phyloP scores from a whole-genome alignment of 2,329 filamentous ascomycete species.

The Colletotrichum plurivorum region DNA sequence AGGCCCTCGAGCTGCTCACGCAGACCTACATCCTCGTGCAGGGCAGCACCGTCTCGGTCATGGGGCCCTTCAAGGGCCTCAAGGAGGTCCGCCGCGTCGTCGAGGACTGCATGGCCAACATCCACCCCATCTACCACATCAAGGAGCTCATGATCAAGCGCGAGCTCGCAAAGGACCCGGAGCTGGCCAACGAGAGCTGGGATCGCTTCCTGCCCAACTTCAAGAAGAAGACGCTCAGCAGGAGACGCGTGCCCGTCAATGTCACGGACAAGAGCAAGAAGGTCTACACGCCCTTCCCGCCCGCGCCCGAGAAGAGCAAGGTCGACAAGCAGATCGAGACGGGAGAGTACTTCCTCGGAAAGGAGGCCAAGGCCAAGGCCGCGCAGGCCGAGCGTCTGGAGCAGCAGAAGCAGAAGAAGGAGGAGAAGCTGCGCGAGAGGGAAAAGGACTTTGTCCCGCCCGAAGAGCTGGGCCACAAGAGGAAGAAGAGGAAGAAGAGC shows the following conservation, averaged over 20 bases:
- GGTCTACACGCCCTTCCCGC: slow-evolving; percentile 96
- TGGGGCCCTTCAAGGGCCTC: slow-evolving; percentile 93
- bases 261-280: slow-evolving; percentile 96
- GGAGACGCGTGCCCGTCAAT: slow-evolving; percentile 84
- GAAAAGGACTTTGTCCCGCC: slow-evolving; percentile 91
- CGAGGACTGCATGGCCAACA: slow-evolving; percentile 96
- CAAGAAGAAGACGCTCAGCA: slow-evolving; percentile 92
- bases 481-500: slow-evolving; percentile 74
- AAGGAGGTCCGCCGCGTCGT: slow-evolving; percentile 93
- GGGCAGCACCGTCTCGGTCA: slow-evolving; percentile 92
- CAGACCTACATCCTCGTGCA: slow-evolving; percentile 95
- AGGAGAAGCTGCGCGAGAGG: slow-evolving; percentile 87
- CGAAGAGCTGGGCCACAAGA: slow-evolving; percentile 77
- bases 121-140: slow-evolving; percentile 91
- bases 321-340: slow-evolving; percentile 97
- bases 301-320: slow-evolving; percentile 98
- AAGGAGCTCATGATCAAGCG: slow-evolving; percentile 90
- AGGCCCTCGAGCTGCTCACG: slow-evolving; percentile 93
- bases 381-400: slow-evolving; percentile 85
- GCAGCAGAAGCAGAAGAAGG: slow-evolving; percentile 88
- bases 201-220: slow-evolving; percentile 97
- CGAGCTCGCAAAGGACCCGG: slow-evolving; percentile 90
- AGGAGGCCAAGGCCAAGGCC: slow-evolving; percentile 90
- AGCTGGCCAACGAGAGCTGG: slow-evolving; percentile 91
- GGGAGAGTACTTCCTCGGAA: slow-evolving; percentile 95